phyloP scores from a whole-genome alignment of 208 protist species.

The Crithidia fasciculata region DNA sequence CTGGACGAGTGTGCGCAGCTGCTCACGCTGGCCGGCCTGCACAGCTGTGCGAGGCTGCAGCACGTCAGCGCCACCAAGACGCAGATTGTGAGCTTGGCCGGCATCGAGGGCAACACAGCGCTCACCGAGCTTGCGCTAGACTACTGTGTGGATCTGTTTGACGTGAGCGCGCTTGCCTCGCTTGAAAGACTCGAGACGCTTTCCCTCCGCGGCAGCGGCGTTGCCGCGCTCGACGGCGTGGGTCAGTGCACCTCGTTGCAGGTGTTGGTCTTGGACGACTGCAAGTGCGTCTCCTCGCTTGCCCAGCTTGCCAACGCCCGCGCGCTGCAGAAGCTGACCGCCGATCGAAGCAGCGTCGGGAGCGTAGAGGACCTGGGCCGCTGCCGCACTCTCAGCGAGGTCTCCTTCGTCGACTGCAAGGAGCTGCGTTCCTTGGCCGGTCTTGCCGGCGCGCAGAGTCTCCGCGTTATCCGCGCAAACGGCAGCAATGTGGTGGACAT shows the following conservation, averaged over 20 bases:
- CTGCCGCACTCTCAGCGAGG: background rate
- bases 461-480: constrained; percentile 1
- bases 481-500: constrained; percentile 2
- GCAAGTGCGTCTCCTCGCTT: background rate
- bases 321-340: constrained; percentile 3
- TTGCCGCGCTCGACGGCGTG: constrained; percentile 8
- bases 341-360: background rate
- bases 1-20: constrained; percentile 4
- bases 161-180: constrained; percentile 4
- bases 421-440: background rate
- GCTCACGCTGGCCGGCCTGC: background rate
- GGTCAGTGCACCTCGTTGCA: background rate
- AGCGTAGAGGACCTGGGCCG: background rate
- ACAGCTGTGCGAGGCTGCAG: constrained; percentile 11
- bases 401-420: constrained; percentile 2
- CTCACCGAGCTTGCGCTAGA: constrained; percentile 8
- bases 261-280: constrained; percentile 2
- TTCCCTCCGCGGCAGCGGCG: constrained; percentile 9
- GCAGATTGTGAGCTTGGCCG: constrained; percentile 7
- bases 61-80: constrained; percentile 10
- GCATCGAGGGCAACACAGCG: constrained; percentile 2
- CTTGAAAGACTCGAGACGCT: background rate
- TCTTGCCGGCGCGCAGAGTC: constrained; percentile 4
- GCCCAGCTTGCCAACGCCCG: background rate
- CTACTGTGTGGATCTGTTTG: constrained; percentile 2